Base-by-base conservation (phyloP, 257 asterid species). In the Fraxinus excelsior region DNA sequence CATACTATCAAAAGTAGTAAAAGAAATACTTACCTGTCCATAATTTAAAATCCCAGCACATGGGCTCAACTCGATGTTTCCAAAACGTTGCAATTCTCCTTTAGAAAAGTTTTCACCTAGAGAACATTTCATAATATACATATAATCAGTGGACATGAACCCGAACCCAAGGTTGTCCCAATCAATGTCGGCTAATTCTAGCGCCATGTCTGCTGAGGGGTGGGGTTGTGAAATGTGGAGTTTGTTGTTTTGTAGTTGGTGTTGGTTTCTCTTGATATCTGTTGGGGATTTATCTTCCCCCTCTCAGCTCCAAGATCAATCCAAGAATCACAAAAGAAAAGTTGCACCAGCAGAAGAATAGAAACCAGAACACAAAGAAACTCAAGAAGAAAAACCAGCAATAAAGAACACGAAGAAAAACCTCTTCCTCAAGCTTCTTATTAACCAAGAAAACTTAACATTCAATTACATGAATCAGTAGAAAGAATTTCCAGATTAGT, bases 61-160 rank as follows among this genome's bases (percentile, higher is more conserved):
- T 18, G 99, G 98, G 86, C 91, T 96, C 94, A 96, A 81, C 87
- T 93, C 97, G 72, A 93, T 90, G 89, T 96, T 96, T 76, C 98
- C 97, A 80, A 96, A 96, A 65, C 95, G 81, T 82, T 85, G 90
- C 65, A 96, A 84, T 79, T 89, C 97, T 26, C 97, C 99, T 42
- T 86, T 83, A 3, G 91, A 70, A 80, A 96, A 96, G 72, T 72
- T 69, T 69, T 87, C 97, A 1, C 89, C 96, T 82, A 81, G 88
- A 71, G 94, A 72, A 82, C 99, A 96, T 77, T 90, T 93, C 96
- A 89, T 93, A 78, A 78, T 73, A 78, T 91, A 96, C 99, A 96
- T 96, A 78, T 90, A 93, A 86, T 96, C 99, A 71, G 98, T 91
- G 70, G 92, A 85, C 82, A 80, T 79, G 72, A 91, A 77, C 79